Evolutionary conservation across 768 basidiomycete genomes (phyloP), one percentile per base, ranked within the genome.

Genomic region (Hericium erinaceus): DNA sequence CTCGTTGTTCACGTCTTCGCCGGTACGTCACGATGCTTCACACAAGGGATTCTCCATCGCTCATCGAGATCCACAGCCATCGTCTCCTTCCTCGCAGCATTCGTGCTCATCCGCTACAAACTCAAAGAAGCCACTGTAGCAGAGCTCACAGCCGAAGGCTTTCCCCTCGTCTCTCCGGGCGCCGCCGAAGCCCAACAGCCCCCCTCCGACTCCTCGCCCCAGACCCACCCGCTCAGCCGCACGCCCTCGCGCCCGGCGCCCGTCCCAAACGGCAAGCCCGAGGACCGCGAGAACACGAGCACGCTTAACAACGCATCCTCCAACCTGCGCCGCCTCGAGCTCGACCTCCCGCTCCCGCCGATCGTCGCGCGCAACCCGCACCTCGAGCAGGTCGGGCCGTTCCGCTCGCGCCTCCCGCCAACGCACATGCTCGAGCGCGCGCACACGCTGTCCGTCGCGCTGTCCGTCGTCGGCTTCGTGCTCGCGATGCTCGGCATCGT

Each of bases 401-500:
- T 81, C 65, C 64, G 64, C 39, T 41, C 67, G 22, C 66, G 65
- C 28, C 64, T 72, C 24, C 69, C 78, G 52, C 71, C 75, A 6
- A 72, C 71, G 9, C 75, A 79, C 59, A 67, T 84, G 24, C 72
- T 84, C 39, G 74, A 73, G 54, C 73, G 77, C 18, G 76, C 73
- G 37, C 81, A 83, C 56, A 59, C 71, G 24, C 66, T 83, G 4
- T 81, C 79, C 60, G 76, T 83, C 54, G 59, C 68, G 57, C 64
- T 80, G 6, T 70, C 82, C 12, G 67, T 71, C 8, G 40, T 72
- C 33, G 82, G 82, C 20, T 84, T 84, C 62, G 61, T 72, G 11
- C 69, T 84, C 16, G 77, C 77, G 2, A 68, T 82, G 24, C 62
- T 70, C 10, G 83, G 83, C 0, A 75, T 82, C 52, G 5, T 81